phyloP scores from a whole-genome alignment of 2,329 filamentous ascomycete species.

The Thielaviopsis euricoi region DNA sequence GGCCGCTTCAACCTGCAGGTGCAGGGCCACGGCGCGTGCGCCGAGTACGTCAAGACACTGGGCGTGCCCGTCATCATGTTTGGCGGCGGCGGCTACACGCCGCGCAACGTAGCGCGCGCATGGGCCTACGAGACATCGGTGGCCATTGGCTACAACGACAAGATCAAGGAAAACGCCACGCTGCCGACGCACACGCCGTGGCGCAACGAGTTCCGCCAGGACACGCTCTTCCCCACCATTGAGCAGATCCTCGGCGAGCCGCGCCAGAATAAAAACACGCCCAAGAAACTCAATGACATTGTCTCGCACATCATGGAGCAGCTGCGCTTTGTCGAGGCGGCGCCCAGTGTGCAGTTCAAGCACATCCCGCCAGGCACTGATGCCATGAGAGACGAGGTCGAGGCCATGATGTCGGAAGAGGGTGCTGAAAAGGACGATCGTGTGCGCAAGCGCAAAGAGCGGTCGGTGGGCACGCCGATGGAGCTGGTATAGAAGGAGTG shows the following conservation, averaged over 20 bases:
- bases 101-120: conserved; percentile 84
- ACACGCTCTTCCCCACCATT: conserved; percentile 79
- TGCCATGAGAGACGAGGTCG: conserved; percentile 50
- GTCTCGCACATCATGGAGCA: conserved; percentile 70
- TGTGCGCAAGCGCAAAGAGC: conserved; percentile 36
- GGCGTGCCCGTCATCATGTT: conserved; percentile 74
- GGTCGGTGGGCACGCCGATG: conserved; percentile 40
- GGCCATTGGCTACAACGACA: conserved; percentile 57
- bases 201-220: conserved; percentile 74
- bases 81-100: conserved; percentile 90
- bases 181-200: conserved; percentile 73
- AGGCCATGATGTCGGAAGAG: conserved; percentile 49
- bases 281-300: conserved; percentile 59
- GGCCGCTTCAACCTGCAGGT: conserved; percentile 96
- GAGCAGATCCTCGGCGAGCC: conserved; percentile 51
- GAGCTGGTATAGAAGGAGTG: conserved; percentile 22
- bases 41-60: conserved; percentile 71
- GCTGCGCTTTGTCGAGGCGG: conserved; percentile 65
- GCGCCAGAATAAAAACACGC: conserved; percentile 61
- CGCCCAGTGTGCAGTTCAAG: conserved; percentile 75
- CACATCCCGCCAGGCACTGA: conserved; percentile 63
- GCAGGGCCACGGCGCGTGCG: conserved; percentile 80
- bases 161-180: conserved; percentile 41
- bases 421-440: conserved; percentile 40
- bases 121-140: conserved; percentile 96